These are phyloP conservation scores for Annona squamosa DNA, from an alignment of 164 flowering plant genomes.

Conservation along the genomic window DNA sequence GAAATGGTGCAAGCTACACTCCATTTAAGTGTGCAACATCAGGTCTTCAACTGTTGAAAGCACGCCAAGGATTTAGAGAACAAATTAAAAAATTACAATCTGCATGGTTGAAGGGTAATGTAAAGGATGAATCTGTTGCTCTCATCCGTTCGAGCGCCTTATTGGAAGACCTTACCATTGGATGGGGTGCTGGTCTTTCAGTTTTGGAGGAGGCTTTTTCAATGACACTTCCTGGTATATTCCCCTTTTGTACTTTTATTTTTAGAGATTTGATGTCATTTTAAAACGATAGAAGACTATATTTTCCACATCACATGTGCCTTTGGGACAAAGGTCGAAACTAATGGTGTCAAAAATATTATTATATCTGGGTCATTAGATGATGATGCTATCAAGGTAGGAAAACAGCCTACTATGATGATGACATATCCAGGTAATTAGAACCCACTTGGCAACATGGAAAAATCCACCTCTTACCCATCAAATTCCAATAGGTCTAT, in stretches of 20 bases:
- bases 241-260: background rate
- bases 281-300: too few relatives aligned
- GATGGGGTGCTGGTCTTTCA: conserved; percentile 53
- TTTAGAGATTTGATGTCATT: background rate
- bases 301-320: too few relatives aligned
- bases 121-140: conserved; percentile 65
- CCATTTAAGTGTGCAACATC: conserved; percentile 63
- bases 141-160: conserved; percentile 77
- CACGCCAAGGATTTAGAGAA: conserved; percentile 90
- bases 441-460: too few relatives aligned
- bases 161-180: conserved; percentile 73
- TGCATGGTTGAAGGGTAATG: conserved; percentile 60
- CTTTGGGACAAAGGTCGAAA: too few relatives aligned
- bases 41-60: conserved; percentile 61
- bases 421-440: too few relatives aligned
- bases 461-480: too few relatives aligned
- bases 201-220: conserved; percentile 59
- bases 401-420: too few relatives aligned
- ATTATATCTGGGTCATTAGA: too few relatives aligned
- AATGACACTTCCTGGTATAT: conserved; percentile 82
- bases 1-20: conserved; percentile 55
- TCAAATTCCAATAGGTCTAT: too few relatives aligned
- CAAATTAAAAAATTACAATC: conserved; percentile 38
- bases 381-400: too few relatives aligned
- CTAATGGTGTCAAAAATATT: too few relatives aligned